Conservation (phyloP, 2,329 filamentous ascomycete genomes). For the Cordyceps javanica region DNA sequence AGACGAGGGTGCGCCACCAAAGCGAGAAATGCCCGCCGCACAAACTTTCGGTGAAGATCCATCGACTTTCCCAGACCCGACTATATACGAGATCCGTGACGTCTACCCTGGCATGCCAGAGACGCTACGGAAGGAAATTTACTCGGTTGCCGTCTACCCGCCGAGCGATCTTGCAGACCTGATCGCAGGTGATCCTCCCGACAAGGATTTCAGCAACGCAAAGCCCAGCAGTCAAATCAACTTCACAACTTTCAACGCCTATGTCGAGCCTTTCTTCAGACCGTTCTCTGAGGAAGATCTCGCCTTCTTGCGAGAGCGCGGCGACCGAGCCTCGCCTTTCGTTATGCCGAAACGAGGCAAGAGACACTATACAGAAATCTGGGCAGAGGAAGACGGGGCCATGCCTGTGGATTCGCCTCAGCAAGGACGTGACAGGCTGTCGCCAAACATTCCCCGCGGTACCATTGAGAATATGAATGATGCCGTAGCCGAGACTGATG, state of each 20-base stretch:
- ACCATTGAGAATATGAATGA: conserved; percentile 84
- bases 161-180: conserved; percentile 72
- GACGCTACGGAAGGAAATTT: conserved; percentile 82
- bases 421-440: conserved; percentile 57
- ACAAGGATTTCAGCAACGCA: conserved; percentile 90
- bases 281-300: conserved; percentile 89
- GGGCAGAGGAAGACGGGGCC: conserved; percentile 87
- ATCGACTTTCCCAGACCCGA: conserved; percentile 84
- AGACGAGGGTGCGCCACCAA: conserved; percentile 55
- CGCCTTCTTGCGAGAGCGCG: conserved; percentile 83
- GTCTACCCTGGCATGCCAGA: conserved; percentile 70
- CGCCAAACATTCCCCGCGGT: conserved; percentile 77
- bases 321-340: conserved; percentile 78
- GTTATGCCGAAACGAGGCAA: conserved; percentile 79
- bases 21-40: conserved; percentile 63
- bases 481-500: conserved; percentile 78
- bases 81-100: conserved; percentile 84
- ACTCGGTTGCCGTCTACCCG: conserved; percentile 80
- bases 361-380: conserved; percentile 80
- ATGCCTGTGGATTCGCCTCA: conserved; percentile 65
- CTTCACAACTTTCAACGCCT: conserved; percentile 86
- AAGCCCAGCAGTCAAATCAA: conserved; percentile 94
- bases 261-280: conserved; percentile 86
- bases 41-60: conserved; percentile 92
- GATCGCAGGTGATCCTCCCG: conserved; percentile 82